Evolutionary conservation across 2,329 filamentous ascomycete species (phyloP).

Genomic region (Niveomyces coronatus): DNA sequence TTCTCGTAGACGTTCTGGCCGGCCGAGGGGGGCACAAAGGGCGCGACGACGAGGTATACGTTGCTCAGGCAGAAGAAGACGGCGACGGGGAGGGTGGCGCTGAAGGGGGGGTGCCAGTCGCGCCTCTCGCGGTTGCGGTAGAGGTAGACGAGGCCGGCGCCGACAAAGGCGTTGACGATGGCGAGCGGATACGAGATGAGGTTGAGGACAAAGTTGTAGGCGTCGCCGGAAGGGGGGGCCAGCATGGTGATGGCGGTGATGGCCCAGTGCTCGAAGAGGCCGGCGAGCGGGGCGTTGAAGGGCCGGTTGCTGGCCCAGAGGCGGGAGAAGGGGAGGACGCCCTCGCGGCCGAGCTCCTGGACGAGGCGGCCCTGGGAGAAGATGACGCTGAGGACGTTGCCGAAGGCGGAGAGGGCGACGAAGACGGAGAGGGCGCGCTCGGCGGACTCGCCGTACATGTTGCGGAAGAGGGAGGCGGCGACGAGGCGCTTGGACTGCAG

Average conservation of each 20-base stretch:
- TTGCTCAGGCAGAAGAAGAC: slow-evolving; percentile 52
- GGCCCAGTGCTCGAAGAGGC: slow-evolving; percentile 53
- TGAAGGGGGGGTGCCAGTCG: slow-evolving; percentile 45
- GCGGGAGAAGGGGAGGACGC: slow-evolving; percentile 51
- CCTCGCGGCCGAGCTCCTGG: slow-evolving; percentile 56
- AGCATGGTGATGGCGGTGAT: slow-evolving; percentile 56
- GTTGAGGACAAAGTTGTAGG: slow-evolving; percentile 53
- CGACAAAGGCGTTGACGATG: slow-evolving; percentile 45
- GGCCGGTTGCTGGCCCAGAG: slow-evolving; percentile 56
- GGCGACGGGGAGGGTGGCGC: slow-evolving; percentile 41
- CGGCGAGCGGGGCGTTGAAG: slow-evolving; percentile 51
- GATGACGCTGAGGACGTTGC: slow-evolving; percentile 57
- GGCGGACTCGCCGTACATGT: slow-evolving; percentile 42
- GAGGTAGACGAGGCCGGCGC: slow-evolving; percentile 41
- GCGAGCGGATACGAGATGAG: slow-evolving; percentile 56
- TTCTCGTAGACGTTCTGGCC: slow-evolving; percentile 43
- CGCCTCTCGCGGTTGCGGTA: slow-evolving; percentile 37
- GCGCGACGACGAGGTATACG: slow-evolving; percentile 49
- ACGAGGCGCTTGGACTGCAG: slow-evolving; percentile 39
- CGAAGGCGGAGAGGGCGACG: slow-evolving; percentile 56
- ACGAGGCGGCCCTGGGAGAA: slow-evolving; percentile 58
- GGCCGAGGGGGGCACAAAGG: slow-evolving; percentile 42
- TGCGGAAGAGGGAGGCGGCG: slow-evolving; percentile 44
- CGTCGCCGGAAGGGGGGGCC: slow-evolving; percentile 55
- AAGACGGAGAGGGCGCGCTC: slow-evolving; percentile 54